Percentiles rank a stretch among this genome's conserved stretches.
These are phyloP conservation scores for Saturnispora serradocipensis DNA, from an alignment of 805 yeast genomes.

Conservation along the genomic window DNA sequence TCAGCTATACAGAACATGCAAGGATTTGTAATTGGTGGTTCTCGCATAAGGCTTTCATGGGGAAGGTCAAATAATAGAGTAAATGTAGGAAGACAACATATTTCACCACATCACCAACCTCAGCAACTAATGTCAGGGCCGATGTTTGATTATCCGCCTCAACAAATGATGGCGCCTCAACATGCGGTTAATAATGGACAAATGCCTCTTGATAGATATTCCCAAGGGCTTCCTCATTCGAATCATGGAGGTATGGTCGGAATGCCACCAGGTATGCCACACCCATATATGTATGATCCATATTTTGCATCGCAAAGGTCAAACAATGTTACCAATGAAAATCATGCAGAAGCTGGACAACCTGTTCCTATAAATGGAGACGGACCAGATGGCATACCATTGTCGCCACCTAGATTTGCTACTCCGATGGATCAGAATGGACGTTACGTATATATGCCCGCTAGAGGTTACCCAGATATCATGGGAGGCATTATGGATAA, in stretches of 20 bases:
- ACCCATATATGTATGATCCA: conserved; percentile 28
- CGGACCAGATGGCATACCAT: conserved; percentile 2
- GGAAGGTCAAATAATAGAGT: conserved; percentile 40
- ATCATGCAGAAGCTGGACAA: neutral
- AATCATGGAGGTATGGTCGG: conserved; percentile 19
- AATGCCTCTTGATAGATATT: neutral
- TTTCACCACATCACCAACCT: conserved; percentile 9
- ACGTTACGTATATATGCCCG: conserved; percentile 20
- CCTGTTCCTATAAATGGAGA: neutral
- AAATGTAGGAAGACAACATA: conserved; percentile 10
- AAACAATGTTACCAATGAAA: neutral
- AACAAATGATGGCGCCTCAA: conserved; percentile 5
- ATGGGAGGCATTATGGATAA: conserved; percentile 7
- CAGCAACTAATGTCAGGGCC: conserved; percentile 17
- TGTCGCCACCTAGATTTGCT: conserved; percentile 17
- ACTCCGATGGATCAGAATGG: conserved; percentile 20
- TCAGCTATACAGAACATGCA: conserved; percentile 72
- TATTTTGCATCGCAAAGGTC: conserved; percentile 17
- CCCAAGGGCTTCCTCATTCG: neutral
- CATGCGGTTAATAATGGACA: conserved; percentile 3
- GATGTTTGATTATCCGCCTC: conserved; percentile 17
- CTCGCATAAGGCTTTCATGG: conserved; percentile 67
- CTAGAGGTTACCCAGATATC: conserved; percentile 18
- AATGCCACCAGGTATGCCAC: conserved; percentile 23
- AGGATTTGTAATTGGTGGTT: conserved; percentile 69